Percentiles rank a stretch among this genome's conserved stretches.
These are phyloP conservation scores for Verbascum thapsus DNA, from an alignment of 257 asterid genomes.

Conservation along the genomic window DNA sequence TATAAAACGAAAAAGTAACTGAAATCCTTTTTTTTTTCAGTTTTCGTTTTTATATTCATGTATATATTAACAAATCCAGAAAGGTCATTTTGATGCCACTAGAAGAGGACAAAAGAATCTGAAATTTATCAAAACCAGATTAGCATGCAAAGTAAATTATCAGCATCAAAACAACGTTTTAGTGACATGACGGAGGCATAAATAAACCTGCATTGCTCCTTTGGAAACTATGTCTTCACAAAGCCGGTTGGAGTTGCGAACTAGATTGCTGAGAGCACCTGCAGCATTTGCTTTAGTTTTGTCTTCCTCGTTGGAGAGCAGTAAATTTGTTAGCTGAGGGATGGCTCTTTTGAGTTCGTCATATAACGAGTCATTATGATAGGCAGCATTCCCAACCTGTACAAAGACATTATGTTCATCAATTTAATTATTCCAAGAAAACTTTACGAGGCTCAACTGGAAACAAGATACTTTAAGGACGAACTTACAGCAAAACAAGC, in stretches of 20 bases:
- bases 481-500: slow-evolving; percentile 95
- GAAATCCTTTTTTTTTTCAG: too few species aligned
- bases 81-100: too few species aligned
- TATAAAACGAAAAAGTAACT: too few species aligned
- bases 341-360: slow-evolving; percentile 87
- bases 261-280: slow-evolving; percentile 96
- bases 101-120: too few species aligned
- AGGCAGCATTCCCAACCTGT: slow-evolving; percentile 99
- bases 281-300: slow-evolving; percentile 99
- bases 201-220: slow-evolving; percentile 92
- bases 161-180: not conserved
- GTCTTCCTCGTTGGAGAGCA: slow-evolving; percentile 87
- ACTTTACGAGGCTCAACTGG: slow-evolving; percentile 12
- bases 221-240: slow-evolving; percentile 89
- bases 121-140: not conserved
- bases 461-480: slow-evolving; percentile 6
- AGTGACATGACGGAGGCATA: not conserved
- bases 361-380: slow-evolving; percentile 81
- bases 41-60: too few species aligned
- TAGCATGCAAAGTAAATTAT: not conserved
- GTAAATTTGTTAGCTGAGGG: slow-evolving; percentile 77
- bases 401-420: slow-evolving; percentile 29
- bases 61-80: too few species aligned
- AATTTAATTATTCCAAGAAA: slow-evolving; percentile 15
- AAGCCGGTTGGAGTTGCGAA: slow-evolving; percentile 89